Evolutionary conservation across 345 rosid species (phyloP).

Genomic region (Kandelia obovata): DNA sequence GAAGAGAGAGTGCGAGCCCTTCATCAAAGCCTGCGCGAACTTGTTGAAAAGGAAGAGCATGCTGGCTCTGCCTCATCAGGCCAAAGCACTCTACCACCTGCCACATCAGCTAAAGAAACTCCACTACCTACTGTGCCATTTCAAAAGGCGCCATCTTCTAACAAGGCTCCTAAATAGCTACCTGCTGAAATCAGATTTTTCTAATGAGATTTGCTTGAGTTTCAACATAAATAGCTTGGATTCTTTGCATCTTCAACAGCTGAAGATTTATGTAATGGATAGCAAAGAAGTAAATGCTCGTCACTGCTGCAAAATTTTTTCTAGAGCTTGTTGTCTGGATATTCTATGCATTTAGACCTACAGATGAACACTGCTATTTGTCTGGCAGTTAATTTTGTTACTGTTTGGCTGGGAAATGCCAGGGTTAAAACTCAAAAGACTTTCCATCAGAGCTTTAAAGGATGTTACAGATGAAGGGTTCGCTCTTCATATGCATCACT

Average conservation of each 20-base stretch:
- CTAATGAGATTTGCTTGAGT: background rate
- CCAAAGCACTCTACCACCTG: conserved; percentile 5
- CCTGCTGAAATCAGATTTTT: background rate
- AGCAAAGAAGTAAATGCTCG: background rate
- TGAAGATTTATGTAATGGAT: background rate
- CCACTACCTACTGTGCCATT: background rate
- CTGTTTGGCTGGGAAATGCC: too few species aligned
- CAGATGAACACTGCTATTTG: too few species aligned
- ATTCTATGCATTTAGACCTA: background rate
- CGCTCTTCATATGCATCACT: too few species aligned
- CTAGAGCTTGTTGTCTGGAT: background rate
- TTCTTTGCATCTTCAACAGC: background rate
- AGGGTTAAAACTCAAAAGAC: too few species aligned
- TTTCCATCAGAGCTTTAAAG: too few species aligned
- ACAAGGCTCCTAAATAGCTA: conserved; percentile 9
- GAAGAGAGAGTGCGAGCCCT: conserved; percentile 85
- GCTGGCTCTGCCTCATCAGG: conserved; percentile 3
- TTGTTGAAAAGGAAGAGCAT: conserved; percentile 52
- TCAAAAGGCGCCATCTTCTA: conserved; percentile 13
- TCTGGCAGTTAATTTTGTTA: too few species aligned
- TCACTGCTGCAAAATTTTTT: background rate
- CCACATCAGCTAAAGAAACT: background rate
- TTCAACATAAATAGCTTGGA: background rate
- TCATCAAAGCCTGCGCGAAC: conserved; percentile 57
- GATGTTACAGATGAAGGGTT: too few species aligned